Conservation (phyloP, 179 eudicot species). For the Corrigiola litoralis region DNA sequence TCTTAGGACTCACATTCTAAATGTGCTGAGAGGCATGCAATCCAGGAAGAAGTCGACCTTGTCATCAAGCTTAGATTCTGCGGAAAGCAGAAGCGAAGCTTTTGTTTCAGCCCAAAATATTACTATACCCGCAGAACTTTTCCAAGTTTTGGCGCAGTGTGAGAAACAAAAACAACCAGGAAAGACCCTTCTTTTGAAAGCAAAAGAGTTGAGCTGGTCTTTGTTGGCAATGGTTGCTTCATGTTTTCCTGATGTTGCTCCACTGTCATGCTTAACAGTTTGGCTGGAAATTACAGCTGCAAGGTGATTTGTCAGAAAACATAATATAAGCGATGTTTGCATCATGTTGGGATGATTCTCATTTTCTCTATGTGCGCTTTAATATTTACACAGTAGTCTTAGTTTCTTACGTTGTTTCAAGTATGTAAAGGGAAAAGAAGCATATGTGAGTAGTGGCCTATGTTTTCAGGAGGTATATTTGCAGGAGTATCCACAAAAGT, state of each 20-base stretch:
- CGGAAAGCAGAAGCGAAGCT: slow-evolving; percentile 35
- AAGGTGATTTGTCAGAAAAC: slow-evolving; percentile 44
- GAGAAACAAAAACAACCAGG: slow-evolving; percentile 81
- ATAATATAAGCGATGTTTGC: neutral
- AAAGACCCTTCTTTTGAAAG: slow-evolving; percentile 72
- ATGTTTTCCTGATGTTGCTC: slow-evolving; percentile 88
- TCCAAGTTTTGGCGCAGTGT: slow-evolving; percentile 80
- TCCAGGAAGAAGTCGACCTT: slow-evolving; percentile 48
- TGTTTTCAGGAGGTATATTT: too few relatives aligned
- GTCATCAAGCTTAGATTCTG: slow-evolving; percentile 35
- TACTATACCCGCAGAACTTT: slow-evolving; percentile 63
- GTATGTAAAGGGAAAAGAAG: too few relatives aligned
- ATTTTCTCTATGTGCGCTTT: too few relatives aligned
- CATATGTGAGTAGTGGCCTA: too few relatives aligned
- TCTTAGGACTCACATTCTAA: slow-evolving; percentile 68
- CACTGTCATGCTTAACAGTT: slow-evolving; percentile 74
- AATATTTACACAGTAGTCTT: too few relatives aligned
- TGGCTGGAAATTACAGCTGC: slow-evolving; percentile 98
- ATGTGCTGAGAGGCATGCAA: slow-evolving; percentile 80
- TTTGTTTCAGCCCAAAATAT: slow-evolving; percentile 33
- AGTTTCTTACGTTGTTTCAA: too few relatives aligned
- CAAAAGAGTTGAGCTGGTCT: slow-evolving; percentile 92
- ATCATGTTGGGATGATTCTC: neutral
- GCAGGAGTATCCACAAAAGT: too few relatives aligned
- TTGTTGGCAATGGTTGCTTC: slow-evolving; percentile 87